Base-by-base conservation (phyloP, 495 filamentous ascomycete genomes). In the Thozetella sp. region DNA sequence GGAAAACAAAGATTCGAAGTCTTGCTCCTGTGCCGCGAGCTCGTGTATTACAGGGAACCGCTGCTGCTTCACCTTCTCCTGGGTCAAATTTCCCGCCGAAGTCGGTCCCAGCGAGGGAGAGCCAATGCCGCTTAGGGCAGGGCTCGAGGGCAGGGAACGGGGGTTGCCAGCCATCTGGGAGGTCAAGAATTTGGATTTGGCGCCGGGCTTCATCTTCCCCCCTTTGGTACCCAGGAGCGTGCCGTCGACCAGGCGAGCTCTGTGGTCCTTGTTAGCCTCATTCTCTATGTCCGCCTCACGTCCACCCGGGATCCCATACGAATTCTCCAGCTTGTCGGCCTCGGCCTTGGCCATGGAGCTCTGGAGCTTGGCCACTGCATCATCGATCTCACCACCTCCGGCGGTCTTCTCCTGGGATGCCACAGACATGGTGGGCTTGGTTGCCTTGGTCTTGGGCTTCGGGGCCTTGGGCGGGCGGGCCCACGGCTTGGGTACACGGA, bases 1-100 rank as follows among this genome's bases (percentile, higher is more conserved):
- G 51, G 76, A 74, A n/a, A 75, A 67, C 13, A 93, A 75, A 25
- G 83, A 81, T 22, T 85, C 80, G 62, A 79, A 77, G 10, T 86
- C 80, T 27, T 84, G 80, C 9, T 87, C 83, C 51, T 81, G 79
- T 20, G 85, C 73, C 22, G 90, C 90, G 50, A 93, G 80, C 37
- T 91, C 82, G 75, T 93, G 90, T 25, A 92, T 85, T 20, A 93
- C 79, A n/a, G 88, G 82, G 74, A 84, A 67, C 71, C 83, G 65
- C 71, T 79, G 68, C 70, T 84, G 75, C 71, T 80, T 77, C 63
- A 76, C 63, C 72, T 81, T 72, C 51, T 83, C 80, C 13, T 76
- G 70, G 69, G 86, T 56, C 67, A 82, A 63, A 57, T 85, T 82
- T 11, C 80, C 81, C 17, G 77, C 62, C 1, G 80, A 77, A 30